Conservation (phyloP, 23 red algal species). For the Gracilariopsis chorda region DNA sequence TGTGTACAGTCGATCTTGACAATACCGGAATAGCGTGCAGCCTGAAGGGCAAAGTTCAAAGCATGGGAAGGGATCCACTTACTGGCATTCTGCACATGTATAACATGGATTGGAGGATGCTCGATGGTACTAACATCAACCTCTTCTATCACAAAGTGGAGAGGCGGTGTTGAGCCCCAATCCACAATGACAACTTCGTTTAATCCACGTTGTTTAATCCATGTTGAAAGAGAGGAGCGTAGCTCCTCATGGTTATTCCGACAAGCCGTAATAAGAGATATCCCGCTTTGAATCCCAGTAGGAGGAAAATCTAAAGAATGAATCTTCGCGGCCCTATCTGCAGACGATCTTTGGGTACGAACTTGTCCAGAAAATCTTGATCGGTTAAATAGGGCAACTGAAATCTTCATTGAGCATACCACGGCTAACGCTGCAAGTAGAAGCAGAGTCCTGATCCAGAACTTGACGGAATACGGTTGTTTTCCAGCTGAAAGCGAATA, state of each 20-base stretch:
- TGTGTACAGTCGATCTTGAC: slow-evolving; percentile 71
- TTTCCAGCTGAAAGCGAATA: not conserved
- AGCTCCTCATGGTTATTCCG: slow-evolving; percentile 54
- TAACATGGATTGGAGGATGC: slow-evolving; percentile 40
- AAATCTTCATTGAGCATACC: not conserved
- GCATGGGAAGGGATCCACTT: slow-evolving; percentile 59
- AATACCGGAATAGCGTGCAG: slow-evolving; percentile 19
- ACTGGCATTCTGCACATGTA: slow-evolving; percentile 38
- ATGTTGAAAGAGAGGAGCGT: slow-evolving; percentile 26
- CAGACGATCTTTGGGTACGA: not conserved
- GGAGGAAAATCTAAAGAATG: slow-evolving; percentile 4
- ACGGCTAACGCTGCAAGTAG: not conserved
- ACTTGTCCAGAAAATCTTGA: not conserved
- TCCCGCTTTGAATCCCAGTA: not conserved
- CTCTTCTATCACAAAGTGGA: slow-evolving; percentile 19
- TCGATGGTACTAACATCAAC: not conserved
- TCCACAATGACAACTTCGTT: slow-evolving; percentile 81
- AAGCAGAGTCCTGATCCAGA: not conserved
- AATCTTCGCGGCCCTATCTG: not conserved
- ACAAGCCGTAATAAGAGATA: slow-evolving; percentile 60
- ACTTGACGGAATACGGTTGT: not conserved
- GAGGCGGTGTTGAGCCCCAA: slow-evolving; percentile 67
- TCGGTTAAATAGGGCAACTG: not conserved
- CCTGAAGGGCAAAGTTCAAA: slow-evolving; percentile 65
- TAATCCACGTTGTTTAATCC: slow-evolving; percentile 19